These are phyloP conservation scores for Plectosphaerella plurivora DNA, from an alignment of 2,329 filamentous ascomycete genomes.

Conservation along the genomic window DNA sequence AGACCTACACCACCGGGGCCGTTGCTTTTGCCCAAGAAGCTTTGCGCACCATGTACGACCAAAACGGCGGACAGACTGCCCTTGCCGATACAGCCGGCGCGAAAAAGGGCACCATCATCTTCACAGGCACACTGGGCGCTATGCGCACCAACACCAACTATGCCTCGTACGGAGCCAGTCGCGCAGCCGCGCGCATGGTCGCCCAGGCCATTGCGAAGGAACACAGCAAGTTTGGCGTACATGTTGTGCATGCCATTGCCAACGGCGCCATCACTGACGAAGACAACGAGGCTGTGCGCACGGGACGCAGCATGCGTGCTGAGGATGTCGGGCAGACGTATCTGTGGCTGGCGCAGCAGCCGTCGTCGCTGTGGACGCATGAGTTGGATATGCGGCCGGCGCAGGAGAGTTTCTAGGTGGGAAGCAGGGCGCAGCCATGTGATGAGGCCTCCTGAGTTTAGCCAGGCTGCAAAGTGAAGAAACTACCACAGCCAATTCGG, in stretches of 20 bases:
- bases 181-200: slow-evolving; percentile 47
- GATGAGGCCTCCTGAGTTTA: too few relatives aligned
- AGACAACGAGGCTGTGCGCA: slow-evolving; percentile 38
- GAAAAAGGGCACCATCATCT: slow-evolving; percentile 55
- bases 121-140: slow-evolving; percentile 51
- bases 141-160: slow-evolving; percentile 49
- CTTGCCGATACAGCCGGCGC: slow-evolving; percentile 36
- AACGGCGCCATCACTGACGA: slow-evolving; percentile 51
- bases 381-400: slow-evolving; percentile 11
- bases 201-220: slow-evolving; percentile 52
- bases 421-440: too few relatives aligned
- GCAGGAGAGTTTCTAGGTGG: slow-evolving; percentile 8
- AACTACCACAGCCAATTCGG: too few relatives aligned
- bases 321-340: slow-evolving; percentile 55
- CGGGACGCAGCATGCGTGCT: slow-evolving; percentile 51
- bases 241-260: slow-evolving; percentile 55
- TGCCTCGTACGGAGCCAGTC: slow-evolving; percentile 49
- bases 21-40: slow-evolving; percentile 51
- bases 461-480: too few relatives aligned
- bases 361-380: slow-evolving; percentile 11
- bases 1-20: slow-evolving; percentile 49
- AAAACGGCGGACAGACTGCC: slow-evolving; percentile 39
- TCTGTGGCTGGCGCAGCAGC: slow-evolving; percentile 30
- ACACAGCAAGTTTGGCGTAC: slow-evolving; percentile 50
- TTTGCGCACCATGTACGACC: slow-evolving; percentile 44